phyloP scores from a whole-genome alignment of 352 stramenopile genomes.

The Pythium dissimile region DNA sequence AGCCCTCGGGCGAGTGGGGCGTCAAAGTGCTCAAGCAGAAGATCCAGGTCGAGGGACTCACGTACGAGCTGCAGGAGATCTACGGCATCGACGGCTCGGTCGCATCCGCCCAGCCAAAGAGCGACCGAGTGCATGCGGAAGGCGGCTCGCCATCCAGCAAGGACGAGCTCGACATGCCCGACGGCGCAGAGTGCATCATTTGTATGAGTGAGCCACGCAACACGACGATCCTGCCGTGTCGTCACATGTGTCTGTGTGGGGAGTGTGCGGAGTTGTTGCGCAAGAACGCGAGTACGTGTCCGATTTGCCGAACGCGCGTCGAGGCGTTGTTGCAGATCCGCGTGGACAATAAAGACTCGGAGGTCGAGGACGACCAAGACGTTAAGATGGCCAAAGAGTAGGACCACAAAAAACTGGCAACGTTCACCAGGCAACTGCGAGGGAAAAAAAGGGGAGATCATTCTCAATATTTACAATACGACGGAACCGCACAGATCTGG shows the following conservation, averaged over 20 bases:
- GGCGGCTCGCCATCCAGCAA: slow-evolving; percentile 9
- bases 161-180: slow-evolving; percentile 62
- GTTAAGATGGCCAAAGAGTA: slow-evolving; percentile 1
- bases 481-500: no score
- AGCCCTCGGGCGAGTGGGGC: slow-evolving; percentile 36
- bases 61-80: slow-evolving; percentile 87
- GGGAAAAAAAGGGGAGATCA: no score
- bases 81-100: slow-evolving; percentile 82
- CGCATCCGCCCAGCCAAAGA: slow-evolving; percentile 34
- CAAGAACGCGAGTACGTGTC: slow-evolving; percentile 69
- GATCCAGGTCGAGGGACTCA: slow-evolving; percentile 61
- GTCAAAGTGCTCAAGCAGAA: slow-evolving; percentile 87
- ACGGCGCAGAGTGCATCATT: slow-evolving; percentile 86
- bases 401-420: no score
- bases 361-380: slow-evolving; percentile 14
- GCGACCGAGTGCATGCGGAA: slow-evolving; percentile 16
- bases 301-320: slow-evolving; percentile 75
- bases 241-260: slow-evolving; percentile 85
- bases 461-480: no score
- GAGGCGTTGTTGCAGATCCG: slow-evolving; percentile 80
- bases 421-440: no score
- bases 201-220: slow-evolving; percentile 79
- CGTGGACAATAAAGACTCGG: slow-evolving; percentile 43
- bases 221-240: slow-evolving; percentile 80
- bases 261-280: slow-evolving; percentile 76